Percentiles rank a stretch among this genome's conserved stretches.
phyloP scores from a whole-genome alignment of 257 asterid species.

The Solanum ossicruentum region DNA sequence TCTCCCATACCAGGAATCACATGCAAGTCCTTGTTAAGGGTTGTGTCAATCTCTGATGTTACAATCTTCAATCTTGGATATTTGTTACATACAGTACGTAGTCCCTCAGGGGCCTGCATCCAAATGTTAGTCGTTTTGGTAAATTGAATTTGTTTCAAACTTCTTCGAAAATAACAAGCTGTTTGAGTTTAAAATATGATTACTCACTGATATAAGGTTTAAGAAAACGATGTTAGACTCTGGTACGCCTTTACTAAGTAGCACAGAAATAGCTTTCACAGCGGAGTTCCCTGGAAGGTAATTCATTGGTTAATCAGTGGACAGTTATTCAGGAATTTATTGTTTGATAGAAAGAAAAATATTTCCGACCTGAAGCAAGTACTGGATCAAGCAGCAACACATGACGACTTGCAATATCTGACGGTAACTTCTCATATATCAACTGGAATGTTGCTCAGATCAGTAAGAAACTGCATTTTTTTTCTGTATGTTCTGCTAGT shows the following conservation, averaged over 20 bases:
- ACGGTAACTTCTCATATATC: slow-evolving; percentile 85
- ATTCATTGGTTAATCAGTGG: background rate
- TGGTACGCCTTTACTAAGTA: slow-evolving; percentile 76
- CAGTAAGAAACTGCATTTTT: slow-evolving; percentile 1
- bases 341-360: background rate
- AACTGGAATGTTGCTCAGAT: slow-evolving; percentile 30
- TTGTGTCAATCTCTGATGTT: slow-evolving; percentile 79
- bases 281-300: slow-evolving; percentile 61
- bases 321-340: background rate
- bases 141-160: background rate
- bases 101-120: slow-evolving; percentile 91
- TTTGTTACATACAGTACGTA: slow-evolving; percentile 56
- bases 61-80: slow-evolving; percentile 71
- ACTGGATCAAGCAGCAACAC: slow-evolving; percentile 85
- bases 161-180: background rate
- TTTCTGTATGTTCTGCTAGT: background rate
- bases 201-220: slow-evolving; percentile 75
- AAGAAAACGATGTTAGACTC: slow-evolving; percentile 87
- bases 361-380: slow-evolving; percentile 70
- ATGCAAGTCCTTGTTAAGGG: slow-evolving; percentile 51
- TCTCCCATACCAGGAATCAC: slow-evolving; percentile 98
- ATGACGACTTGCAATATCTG: slow-evolving; percentile 84
- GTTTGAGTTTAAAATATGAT: background rate
- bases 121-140: background rate
- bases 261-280: slow-evolving; percentile 62